A percentile compares a stretch with the other conserved stretches of the same genome.
Conservation (phyloP, 1,139 yeast species). For the Yamadazyma membranifaciens region DNA sequence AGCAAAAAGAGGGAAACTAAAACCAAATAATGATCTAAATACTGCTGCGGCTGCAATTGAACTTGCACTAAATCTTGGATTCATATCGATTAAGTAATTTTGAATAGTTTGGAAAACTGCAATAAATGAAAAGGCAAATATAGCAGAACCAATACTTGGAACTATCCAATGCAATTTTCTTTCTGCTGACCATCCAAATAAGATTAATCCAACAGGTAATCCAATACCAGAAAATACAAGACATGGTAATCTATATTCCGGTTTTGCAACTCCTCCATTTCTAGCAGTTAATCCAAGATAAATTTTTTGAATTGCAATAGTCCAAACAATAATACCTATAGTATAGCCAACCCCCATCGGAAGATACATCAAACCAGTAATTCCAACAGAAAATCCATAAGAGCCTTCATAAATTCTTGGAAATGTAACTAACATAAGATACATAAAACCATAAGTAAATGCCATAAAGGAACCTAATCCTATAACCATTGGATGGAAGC, state of each 20-base stretch:
- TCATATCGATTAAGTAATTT: conserved; percentile 62
- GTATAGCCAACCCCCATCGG: conserved; percentile 54
- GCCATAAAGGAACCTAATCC: conserved; percentile 65
- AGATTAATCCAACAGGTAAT: conserved; percentile 51
- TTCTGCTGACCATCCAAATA: conserved; percentile 68
- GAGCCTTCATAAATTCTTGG: conserved; percentile 48
- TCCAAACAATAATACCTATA: conserved; percentile 46
- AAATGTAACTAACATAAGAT: conserved; percentile 57
- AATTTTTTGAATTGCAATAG: conserved; percentile 36
- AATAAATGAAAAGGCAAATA: conserved; percentile 57
- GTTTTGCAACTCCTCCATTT: conserved; percentile 54
- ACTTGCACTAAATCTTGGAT: conserved; percentile 61
- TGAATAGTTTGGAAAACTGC: conserved; percentile 61
- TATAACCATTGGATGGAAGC: conserved; percentile 60
- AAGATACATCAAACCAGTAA: conserved; percentile 57
- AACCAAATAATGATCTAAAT: conserved; percentile 57
- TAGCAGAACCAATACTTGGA: conserved; percentile 54
- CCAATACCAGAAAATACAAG: conserved; percentile 44
- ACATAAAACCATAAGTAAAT: conserved; percentile 61
- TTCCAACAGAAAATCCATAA: conserved; percentile 49
- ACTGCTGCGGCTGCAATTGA: conserved; percentile 62
- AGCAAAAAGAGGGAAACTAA: conserved; percentile 53
- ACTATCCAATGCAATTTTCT: conserved; percentile 51
- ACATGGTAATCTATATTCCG: conserved; percentile 54
- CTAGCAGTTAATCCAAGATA: conserved; percentile 32